A percentile compares a stretch with the other conserved stretches of the same genome.
phyloP scores from a whole-genome alignment of 2,329 filamentous ascomycete species.

The Claviceps quebecensis region DNA sequence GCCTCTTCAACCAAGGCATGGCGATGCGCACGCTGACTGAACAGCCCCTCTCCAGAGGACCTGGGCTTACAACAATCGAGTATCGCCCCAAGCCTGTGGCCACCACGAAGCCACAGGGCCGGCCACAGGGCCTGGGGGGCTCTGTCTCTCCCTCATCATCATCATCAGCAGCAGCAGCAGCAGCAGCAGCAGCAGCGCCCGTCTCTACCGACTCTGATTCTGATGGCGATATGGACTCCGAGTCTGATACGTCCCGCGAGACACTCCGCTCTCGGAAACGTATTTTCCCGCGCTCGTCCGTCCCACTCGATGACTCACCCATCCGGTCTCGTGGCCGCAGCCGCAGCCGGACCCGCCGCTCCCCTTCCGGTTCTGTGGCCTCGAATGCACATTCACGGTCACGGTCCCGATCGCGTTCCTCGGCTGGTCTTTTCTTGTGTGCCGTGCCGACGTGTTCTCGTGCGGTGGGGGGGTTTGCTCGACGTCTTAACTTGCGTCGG shows the following conservation, averaged over 20 bases:
- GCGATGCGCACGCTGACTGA: constrained; percentile 41
- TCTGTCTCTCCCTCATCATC: constrained; percentile 8
- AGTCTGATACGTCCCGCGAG: constrained; percentile 14
- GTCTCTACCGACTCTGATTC: constrained; percentile 6
- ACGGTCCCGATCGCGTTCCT: constrained; percentile 10
- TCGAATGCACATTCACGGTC: neutral
- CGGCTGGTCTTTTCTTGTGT: constrained; percentile 22
- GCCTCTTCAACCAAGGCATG: constrained; percentile 63
- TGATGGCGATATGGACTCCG: constrained; percentile 14
- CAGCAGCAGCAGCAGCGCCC: constrained; percentile 7
- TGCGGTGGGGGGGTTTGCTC: constrained; percentile 21
- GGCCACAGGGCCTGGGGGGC: no score
- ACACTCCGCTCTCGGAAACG: neutral
- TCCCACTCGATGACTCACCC: neutral
- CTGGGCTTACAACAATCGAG: constrained; percentile 13
- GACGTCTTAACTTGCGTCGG: constrained; percentile 22
- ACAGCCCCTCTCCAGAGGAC: constrained; percentile 10
- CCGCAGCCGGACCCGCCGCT: neutral
- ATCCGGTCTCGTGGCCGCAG: constrained; percentile 1
- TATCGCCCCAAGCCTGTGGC: constrained; percentile 17
- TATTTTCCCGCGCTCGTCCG: neutral
- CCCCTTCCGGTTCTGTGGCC: neutral
- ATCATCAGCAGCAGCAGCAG: neutral
- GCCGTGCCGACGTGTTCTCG: constrained; percentile 24
- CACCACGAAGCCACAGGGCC: neutral